Conservation (phyloP, 495 filamentous ascomycete genomes). For the Aspergillus ellipticus region DNA sequence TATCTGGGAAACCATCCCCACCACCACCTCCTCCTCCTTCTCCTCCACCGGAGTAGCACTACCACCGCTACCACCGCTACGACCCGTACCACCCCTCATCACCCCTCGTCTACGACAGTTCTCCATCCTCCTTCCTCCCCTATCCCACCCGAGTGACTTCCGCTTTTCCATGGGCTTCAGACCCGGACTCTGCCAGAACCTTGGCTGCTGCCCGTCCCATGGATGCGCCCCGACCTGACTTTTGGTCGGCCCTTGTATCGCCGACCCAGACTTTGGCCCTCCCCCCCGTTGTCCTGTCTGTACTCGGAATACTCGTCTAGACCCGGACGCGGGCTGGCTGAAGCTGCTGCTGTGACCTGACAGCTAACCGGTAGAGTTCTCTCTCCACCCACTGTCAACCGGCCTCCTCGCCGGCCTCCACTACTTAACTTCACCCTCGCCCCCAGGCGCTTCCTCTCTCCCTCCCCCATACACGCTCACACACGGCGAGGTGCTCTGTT, state of each 20-base stretch:
- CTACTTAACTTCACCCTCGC: slow-evolving; percentile 3
- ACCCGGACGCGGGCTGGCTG: not conserved
- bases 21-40: too few species aligned
- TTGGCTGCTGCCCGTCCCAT: slow-evolving; percentile 4
- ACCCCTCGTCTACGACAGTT: too few species aligned
- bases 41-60: too few species aligned
- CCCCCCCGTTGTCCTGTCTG: not conserved
- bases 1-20: too few species aligned
- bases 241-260: not conserved
- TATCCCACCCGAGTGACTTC: too few species aligned
- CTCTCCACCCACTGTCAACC: slow-evolving; percentile 1
- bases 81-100: not conserved
- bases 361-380: not conserved
- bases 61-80: too few species aligned
- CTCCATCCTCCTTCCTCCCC: not conserved
- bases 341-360: not conserved
- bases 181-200: slow-evolving; percentile 2
- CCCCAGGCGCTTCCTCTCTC: not conserved
- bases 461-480: not conserved
- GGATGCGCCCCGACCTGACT: not conserved
- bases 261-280: not conserved
- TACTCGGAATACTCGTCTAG: not conserved
- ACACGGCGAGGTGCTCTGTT: not conserved
- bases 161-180: not conserved
- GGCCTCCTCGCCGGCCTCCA: not conserved